Evolutionary conservation across 2,329 filamentous ascomycete species (phyloP).

Genomic region (Pestalotiopsis fici): DNA sequence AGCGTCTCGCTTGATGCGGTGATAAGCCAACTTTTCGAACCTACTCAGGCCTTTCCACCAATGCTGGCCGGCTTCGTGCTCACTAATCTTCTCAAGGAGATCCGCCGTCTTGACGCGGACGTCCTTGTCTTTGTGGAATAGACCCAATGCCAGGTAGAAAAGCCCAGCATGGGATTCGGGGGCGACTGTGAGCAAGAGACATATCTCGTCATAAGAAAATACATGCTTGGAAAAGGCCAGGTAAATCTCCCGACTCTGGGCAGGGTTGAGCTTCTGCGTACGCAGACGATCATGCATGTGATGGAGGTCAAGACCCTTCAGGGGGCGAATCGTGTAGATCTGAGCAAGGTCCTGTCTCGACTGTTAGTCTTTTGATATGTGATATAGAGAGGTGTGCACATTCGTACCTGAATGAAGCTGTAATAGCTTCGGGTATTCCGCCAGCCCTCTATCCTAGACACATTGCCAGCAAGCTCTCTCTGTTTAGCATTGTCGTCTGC

Average conservation of each 20-base stretch:
- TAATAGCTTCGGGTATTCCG: constrained; percentile 94
- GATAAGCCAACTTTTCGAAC: constrained; percentile 86
- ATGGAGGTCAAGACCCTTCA: constrained; percentile 82
- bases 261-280: constrained; percentile 74
- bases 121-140: constrained; percentile 85
- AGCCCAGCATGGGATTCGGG: constrained; percentile 85
- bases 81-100: constrained; percentile 77
- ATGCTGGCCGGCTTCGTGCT: constrained; percentile 88
- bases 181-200: constrained; percentile 77
- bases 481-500: constrained; percentile 77
- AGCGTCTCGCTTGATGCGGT: constrained; percentile 71
- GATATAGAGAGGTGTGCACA: neutral
- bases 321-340: constrained; percentile 64
- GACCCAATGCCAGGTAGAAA: constrained; percentile 86
- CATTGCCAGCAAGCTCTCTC: constrained; percentile 87
- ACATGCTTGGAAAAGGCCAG: constrained; percentile 75
- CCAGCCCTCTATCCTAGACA: constrained; percentile 94
- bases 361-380: neutral
- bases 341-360: constrained; percentile 61
- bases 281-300: constrained; percentile 92
- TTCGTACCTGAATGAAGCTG: constrained; percentile 79
- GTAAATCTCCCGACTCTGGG: constrained; percentile 83
- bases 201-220: constrained; percentile 81
- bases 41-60: constrained; percentile 87
- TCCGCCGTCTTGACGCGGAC: constrained; percentile 78